Percentiles rank a stretch among this genome's conserved stretches.
Evolutionary conservation across 2,329 filamentous ascomycete species (phyloP).

Genomic region (Aspergillus aculeatus): DNA sequence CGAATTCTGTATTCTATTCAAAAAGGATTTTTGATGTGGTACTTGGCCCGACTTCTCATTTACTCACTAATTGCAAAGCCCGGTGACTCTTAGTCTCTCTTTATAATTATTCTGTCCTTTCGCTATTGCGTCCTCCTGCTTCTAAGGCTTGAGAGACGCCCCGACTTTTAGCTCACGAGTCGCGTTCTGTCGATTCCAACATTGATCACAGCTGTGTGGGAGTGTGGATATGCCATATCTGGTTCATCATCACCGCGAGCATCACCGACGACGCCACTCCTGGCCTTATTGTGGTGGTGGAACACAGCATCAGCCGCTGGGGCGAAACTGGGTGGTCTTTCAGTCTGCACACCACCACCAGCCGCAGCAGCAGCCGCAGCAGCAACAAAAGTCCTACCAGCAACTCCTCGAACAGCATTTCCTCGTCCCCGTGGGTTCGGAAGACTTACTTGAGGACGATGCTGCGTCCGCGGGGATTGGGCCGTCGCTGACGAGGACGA

Average conservation of each 20-base stretch:
- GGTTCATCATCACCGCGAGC: conserved; percentile 21
- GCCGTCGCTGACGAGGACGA: conserved; percentile 17
- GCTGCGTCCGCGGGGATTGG: conserved; percentile 36
- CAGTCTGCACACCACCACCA: conserved; percentile 11
- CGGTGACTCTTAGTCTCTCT: too few relatives aligned
- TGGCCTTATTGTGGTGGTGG: conserved; percentile 37
- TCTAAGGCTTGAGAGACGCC: too few relatives aligned
- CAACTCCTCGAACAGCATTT: conserved; percentile 12
- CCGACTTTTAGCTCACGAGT: not conserved
- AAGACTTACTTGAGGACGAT: conserved; percentile 30
- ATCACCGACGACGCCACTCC: conserved; percentile 32
- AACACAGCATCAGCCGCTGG: conserved; percentile 19
- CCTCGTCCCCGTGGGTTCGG: conserved; percentile 19
- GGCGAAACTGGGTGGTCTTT: conserved; percentile 20
- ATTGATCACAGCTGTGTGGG: too few relatives aligned
- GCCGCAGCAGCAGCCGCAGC: not conserved
- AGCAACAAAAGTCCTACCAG: not conserved
- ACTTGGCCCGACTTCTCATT: too few relatives aligned
- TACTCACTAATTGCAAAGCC: too few relatives aligned
- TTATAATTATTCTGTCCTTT: too few relatives aligned
- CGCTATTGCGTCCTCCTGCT: too few relatives aligned
- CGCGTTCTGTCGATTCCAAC: not conserved
- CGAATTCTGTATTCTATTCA: not conserved
- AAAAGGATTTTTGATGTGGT: too few relatives aligned
- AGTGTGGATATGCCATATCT: conserved; percentile 26